A percentile compares a stretch with the other conserved stretches of the same genome.
Conservation (phyloP, 208 protist species). For the Trichomonas gallinae region DNA sequence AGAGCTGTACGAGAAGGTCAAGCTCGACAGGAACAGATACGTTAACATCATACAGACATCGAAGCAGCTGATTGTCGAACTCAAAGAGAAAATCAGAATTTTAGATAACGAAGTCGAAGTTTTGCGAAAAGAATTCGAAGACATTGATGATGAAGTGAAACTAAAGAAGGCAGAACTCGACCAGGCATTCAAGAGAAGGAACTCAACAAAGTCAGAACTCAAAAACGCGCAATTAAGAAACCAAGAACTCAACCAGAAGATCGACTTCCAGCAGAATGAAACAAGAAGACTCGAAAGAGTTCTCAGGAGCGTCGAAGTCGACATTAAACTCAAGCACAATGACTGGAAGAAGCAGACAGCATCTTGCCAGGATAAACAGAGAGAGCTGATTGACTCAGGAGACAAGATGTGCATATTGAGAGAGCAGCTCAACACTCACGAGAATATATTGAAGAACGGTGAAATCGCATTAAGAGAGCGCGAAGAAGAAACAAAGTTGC, state of each 20-base stretch:
- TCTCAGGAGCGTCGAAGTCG: neutral
- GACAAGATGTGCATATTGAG: neutral
- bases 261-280: neutral
- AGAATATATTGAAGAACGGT: neutral
- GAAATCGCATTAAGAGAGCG: neutral
- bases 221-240: neutral
- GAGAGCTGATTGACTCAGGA: neutral
- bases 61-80: neutral
- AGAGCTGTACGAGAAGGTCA: neutral
- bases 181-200: neutral
- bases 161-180: neutral
- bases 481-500: neutral
- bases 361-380: neutral
- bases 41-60: neutral
- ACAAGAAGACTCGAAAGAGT: neutral
- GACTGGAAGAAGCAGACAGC: neutral
- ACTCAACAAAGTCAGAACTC: neutral
- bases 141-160: neutral
- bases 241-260: neutral
- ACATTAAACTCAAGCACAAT: neutral
- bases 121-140: neutral
- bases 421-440: neutral
- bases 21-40: neutral
- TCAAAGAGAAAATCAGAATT: neutral
- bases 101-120: conserved; percentile 1